Conservation (phyloP, 2,329 filamentous ascomycete species). For the Canariomyces notabilis region DNA sequence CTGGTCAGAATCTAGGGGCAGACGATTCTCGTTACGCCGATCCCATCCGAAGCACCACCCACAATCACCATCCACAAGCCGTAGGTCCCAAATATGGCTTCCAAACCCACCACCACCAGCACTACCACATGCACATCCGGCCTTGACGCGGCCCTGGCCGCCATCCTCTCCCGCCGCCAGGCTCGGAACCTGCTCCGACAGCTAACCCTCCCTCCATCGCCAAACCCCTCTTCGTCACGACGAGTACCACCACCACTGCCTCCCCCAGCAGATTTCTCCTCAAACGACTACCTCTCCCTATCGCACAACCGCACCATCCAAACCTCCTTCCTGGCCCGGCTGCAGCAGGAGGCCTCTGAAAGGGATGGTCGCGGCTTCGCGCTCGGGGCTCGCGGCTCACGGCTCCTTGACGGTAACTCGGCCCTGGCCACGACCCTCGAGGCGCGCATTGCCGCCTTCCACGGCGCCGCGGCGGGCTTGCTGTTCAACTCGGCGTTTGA, state of each 20-base stretch:
- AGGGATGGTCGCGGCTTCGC: slow-evolving; percentile 10
- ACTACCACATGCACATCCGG: background rate
- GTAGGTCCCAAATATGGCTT: background rate
- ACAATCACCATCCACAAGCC: background rate
- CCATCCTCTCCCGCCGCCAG: slow-evolving; percentile 21
- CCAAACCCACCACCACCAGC: background rate
- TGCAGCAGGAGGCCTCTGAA: slow-evolving; percentile 23
- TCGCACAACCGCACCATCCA: slow-evolving; percentile 48
- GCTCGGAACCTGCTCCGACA: slow-evolving; percentile 11
- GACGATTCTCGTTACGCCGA: no score
- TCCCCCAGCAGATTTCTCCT: slow-evolving; percentile 72
- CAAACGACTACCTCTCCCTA: slow-evolving; percentile 76
- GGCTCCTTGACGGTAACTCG: slow-evolving; percentile 49
- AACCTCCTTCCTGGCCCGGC: slow-evolving; percentile 54
- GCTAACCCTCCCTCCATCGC: slow-evolving; percentile 24
- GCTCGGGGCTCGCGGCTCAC: slow-evolving; percentile 49
- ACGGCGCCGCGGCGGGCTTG: slow-evolving; percentile 41
- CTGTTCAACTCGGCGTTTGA: slow-evolving; percentile 60
- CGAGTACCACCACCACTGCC: no score
- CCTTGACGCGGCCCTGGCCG: slow-evolving; percentile 29
- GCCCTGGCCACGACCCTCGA: slow-evolving; percentile 42
- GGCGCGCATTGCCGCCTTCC: slow-evolving; percentile 42
- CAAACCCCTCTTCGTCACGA: no score
- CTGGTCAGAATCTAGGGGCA: no score
- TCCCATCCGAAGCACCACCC: background rate